These are phyloP conservation scores for Digitaria exilis DNA, from an alignment of 202 grass and related monocot genomes.

Conservation along the genomic window DNA sequence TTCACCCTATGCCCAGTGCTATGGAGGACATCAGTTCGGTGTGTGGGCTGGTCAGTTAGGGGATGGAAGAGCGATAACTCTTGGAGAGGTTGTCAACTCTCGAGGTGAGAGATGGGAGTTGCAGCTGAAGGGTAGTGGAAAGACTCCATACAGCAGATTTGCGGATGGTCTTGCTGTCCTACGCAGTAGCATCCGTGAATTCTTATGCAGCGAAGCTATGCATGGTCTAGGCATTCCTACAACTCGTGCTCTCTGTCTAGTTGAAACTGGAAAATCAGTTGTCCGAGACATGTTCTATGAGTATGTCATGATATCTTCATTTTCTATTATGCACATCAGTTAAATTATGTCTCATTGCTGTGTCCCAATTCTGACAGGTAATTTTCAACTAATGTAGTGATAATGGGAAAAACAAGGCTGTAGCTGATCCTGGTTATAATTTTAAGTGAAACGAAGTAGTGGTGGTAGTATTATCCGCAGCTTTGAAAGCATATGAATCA, in stretches of 20 bases:
- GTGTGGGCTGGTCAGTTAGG: conserved; percentile 95
- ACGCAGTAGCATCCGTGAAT: conserved; percentile 95
- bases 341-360: background rate
- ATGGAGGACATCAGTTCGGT: conserved; percentile 97
- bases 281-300: conserved; percentile 97
- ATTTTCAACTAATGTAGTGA: conserved; percentile 6
- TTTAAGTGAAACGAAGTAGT: conserved; percentile 12
- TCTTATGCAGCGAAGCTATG: conserved; percentile 97
- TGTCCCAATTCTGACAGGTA: background rate
- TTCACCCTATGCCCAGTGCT: conserved; percentile 87
- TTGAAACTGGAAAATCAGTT: conserved; percentile 93
- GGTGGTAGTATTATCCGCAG: background rate
- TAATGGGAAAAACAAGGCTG: background rate
- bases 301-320: conserved; percentile 57
- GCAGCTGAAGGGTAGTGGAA: conserved; percentile 95
- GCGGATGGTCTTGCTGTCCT: conserved; percentile 95
- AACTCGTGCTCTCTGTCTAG: conserved; percentile 88
- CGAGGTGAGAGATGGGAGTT: conserved; percentile 87
- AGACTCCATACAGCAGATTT: conserved; percentile 94
- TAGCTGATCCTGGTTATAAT: background rate
- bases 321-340: conserved; percentile 17
- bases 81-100: conserved; percentile 87
- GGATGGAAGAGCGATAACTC: conserved; percentile 87
- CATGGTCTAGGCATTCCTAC: conserved; percentile 91
- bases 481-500: background rate